These are phyloP conservation scores for Lavandula angustifolia DNA, from an alignment of 257 asterid genomes.

Conservation along the genomic window DNA sequence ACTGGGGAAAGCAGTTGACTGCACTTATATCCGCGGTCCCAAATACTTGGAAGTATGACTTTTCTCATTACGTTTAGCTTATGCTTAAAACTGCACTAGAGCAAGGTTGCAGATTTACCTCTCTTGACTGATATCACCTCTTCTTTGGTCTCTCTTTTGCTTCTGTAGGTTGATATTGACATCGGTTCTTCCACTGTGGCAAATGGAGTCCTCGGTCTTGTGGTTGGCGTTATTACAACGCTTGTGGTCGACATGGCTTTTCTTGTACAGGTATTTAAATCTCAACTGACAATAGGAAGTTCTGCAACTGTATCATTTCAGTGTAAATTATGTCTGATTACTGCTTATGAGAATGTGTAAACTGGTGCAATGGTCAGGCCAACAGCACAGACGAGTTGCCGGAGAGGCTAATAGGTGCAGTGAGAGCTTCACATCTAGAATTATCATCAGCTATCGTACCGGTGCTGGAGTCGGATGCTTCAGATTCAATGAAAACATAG, in stretches of 20 bases:
- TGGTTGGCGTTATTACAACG: conserved; percentile 81
- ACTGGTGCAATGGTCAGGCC: conserved; percentile 41
- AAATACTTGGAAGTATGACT: conserved; percentile 77
- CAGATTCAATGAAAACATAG: conserved; percentile 36
- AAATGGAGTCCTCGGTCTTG: conserved; percentile 98
- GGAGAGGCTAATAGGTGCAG: conserved; percentile 63
- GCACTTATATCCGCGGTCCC: conserved; percentile 87
- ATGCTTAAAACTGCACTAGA: conserved; percentile 15
- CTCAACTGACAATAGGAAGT: conserved; percentile 22
- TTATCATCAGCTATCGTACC: conserved; percentile 55
- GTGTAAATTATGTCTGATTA: neutral
- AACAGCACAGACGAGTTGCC: conserved; percentile 59
- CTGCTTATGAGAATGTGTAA: conserved; percentile 16
- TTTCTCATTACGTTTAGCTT: conserved; percentile 7
- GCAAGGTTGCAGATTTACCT: conserved; percentile 16
- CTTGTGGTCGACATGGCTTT: conserved; percentile 99
- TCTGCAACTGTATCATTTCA: too few relatives aligned
- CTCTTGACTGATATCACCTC: conserved; percentile 22
- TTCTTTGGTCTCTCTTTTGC: conserved; percentile 18
- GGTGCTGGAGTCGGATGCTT: conserved; percentile 44
- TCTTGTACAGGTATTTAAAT: conserved; percentile 80
- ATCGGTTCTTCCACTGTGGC: conserved; percentile 98
- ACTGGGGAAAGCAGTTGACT: conserved; percentile 94
- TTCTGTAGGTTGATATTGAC: conserved; percentile 83
- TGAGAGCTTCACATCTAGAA: conserved; percentile 60